These are phyloP conservation scores for Penicillium sp. DNA, from an alignment of 2,329 filamentous ascomycete species.

Conservation along the genomic window DNA sequence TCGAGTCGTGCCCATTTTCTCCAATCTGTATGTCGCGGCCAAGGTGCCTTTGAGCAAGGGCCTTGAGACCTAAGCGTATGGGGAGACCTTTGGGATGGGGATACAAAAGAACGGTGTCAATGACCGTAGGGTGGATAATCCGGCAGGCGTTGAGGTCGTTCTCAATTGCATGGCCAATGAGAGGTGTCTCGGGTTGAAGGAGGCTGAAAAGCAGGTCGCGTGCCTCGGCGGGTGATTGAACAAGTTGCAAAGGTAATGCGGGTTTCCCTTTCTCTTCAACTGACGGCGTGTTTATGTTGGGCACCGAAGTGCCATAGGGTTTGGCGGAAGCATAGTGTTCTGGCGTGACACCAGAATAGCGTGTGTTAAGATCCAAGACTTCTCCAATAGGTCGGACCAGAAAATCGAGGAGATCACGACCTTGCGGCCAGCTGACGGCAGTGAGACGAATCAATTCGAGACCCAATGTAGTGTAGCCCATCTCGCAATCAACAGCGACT, in stretches of 20 bases:
- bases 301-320: conserved; percentile 47
- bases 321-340: conserved; percentile 72
- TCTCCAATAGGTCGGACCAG: conserved; percentile 81
- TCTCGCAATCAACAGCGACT: conserved; percentile 92
- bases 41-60: conserved; percentile 68
- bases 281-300: conserved; percentile 23
- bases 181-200: conserved; percentile 71
- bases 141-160: conserved; percentile 88
- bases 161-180: conserved; percentile 91
- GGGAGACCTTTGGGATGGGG: conserved; percentile 74
- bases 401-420: conserved; percentile 73
- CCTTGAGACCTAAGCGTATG: conserved; percentile 72
- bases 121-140: conserved; percentile 77
- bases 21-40: conserved; percentile 76
- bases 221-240: conserved; percentile 71
- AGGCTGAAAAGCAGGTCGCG: conserved; percentile 74
- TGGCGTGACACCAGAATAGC: conserved; percentile 81
- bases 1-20: conserved; percentile 76
- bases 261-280: conserved; percentile 22
- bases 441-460: conserved; percentile 89
- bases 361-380: conserved; percentile 84
- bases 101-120: conserved; percentile 83
- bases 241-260: conserved; percentile 63
- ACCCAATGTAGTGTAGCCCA: conserved; percentile 89
- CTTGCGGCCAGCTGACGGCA: conserved; percentile 80